Base-by-base conservation (phyloP, 805 yeast species). In the Schizosaccharomyces octosporus region DNA sequence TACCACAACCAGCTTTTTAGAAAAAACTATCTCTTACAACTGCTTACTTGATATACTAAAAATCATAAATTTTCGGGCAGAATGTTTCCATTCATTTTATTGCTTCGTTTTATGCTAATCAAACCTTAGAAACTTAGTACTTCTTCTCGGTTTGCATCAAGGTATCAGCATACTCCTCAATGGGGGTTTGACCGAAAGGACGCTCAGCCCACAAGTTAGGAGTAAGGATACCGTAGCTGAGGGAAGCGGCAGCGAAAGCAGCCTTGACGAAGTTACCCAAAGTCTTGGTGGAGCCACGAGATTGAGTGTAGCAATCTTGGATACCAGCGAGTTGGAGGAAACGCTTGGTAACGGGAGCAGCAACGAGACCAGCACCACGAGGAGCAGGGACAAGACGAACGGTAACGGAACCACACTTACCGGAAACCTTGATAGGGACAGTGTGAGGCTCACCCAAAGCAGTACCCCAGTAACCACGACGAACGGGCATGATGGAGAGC, bases 401-500 rank as follows among this genome's bases (percentile, higher is more conserved):
- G 67, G 84, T 77, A 74, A 93, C 97, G 78, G 97, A 90, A 84
- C 98, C 98, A 82, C 97, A 93, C 88, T 90, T 93, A 81, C 98
- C 98, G 70, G 97, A 85, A 76, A 89, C 87, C 88, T 93, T 93
- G 79, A 84, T 78, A 73, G 96, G 90, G 75, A 90, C 84, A 70
- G 98, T 86, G 85, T 93, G 98, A 75, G 98, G 98, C 78, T 86
- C 85, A 84, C 98, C 98, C 79, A 93, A 86, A 83, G 88, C 87
- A 77, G 95, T 79, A 80, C 98, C 98, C 98, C 98, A 93, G 93
- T 93, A 93, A 82, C 98, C 98, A 84, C 98, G 88, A 85, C 98
- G 90, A 81, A 93, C 90, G 76, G 98, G 98, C 76, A 93, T 88
- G 79, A 93, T 85, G 70, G 96, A 85, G 75, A 93, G 84, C 83